Conservation (phyloP, 208 protist species). For the Leishmania turanica region DNA sequence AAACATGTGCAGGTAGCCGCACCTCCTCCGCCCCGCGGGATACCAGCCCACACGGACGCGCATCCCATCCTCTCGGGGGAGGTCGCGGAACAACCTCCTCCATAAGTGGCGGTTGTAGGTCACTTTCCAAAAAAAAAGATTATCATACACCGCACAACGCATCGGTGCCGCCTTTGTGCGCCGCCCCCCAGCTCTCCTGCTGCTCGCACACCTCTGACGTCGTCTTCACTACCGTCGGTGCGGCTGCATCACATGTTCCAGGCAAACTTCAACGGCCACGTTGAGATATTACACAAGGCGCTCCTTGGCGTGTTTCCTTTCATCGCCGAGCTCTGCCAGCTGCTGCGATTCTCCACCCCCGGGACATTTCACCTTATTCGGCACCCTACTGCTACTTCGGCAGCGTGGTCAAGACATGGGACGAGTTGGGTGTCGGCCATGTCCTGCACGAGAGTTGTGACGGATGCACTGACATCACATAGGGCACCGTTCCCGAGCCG, state of each 20-base stretch:
- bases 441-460: slow-evolving; percentile 90
- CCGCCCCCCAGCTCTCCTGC: not conserved
- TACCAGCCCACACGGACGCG: not conserved
- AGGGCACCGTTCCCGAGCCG: slow-evolving; percentile 44
- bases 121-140: not conserved
- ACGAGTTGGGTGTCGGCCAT: slow-evolving; percentile 48
- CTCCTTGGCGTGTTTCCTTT: slow-evolving; percentile 58
- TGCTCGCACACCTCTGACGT: not conserved
- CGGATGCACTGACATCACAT: slow-evolving; percentile 71
- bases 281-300: slow-evolving; percentile 71
- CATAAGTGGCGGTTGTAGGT: too few species aligned
- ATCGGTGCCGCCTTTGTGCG: not conserved
- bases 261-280: slow-evolving; percentile 85
- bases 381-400: slow-evolving; percentile 90
- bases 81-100: too few species aligned
- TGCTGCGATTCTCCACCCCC: slow-evolving; percentile 48
- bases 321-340: slow-evolving; percentile 54
- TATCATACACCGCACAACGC: not conserved
- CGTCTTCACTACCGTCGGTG: not conserved
- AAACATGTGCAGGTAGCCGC: not conserved
- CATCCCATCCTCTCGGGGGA: not conserved
- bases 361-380: slow-evolving; percentile 73
- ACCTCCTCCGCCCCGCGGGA: not conserved
- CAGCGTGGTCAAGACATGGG: slow-evolving; percentile 46
- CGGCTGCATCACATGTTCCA: slow-evolving; percentile 43